Evolutionary conservation across 169 alveolate species (phyloP).

Genomic region (Plasmodium malariae): DNA sequence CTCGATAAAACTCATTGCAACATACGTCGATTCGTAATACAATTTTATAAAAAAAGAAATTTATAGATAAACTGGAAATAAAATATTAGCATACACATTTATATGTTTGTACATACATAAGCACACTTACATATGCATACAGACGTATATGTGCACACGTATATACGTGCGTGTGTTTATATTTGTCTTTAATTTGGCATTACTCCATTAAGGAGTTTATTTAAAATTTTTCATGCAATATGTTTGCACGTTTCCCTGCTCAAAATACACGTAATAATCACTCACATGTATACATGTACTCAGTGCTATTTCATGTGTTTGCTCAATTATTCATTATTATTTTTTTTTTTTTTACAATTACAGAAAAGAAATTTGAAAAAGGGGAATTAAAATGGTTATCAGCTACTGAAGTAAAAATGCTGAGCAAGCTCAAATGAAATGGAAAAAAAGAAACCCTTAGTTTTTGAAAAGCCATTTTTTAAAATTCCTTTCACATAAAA

Average conservation of each 20-base stretch:
- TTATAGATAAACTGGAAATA: background rate
- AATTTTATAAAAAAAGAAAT: slow-evolving; percentile 4
- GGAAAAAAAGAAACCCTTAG: background rate
- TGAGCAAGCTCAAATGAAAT: no score
- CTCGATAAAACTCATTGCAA: slow-evolving; percentile 76
- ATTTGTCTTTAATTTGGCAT: background rate
- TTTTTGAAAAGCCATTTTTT: background rate
- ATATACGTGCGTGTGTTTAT: background rate
- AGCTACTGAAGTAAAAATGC: background rate
- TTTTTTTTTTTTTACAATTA: background rate
- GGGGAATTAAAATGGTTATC: background rate
- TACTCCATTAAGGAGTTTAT: no score
- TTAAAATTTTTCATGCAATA: no score
- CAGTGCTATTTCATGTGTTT: background rate
- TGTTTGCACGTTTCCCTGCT: no score
- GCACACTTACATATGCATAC: background rate
- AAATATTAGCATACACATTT: background rate
- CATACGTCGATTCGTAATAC: slow-evolving; percentile 73
- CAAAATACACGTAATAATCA: no score
- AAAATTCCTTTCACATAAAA: background rate
- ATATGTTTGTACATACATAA: no score
- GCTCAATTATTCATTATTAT: background rate
- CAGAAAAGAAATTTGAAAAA: slow-evolving; percentile 66
- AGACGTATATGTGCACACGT: background rate
- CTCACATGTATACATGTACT: background rate